Conservation (phyloP, 2,329 filamentous ascomycete genomes). For the Aureobasidium mangrovei region DNA sequence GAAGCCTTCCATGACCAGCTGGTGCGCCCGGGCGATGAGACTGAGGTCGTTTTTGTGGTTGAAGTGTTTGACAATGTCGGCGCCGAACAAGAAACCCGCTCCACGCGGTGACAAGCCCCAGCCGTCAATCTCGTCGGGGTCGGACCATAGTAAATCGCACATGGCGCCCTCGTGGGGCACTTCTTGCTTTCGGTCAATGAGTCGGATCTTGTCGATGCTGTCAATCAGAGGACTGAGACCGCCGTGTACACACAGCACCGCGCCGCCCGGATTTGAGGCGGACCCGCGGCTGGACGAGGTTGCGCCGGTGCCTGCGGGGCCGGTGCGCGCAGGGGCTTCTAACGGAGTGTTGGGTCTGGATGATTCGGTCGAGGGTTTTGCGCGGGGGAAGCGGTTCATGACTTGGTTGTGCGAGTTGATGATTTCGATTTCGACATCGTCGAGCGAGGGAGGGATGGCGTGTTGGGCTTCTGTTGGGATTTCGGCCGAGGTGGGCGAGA, state of each 20-base stretch:
- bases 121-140: slow-evolving; percentile 94
- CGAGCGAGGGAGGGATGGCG: slow-evolving; percentile 45
- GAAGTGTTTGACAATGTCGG: slow-evolving; percentile 91
- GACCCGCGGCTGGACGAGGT: slow-evolving; percentile 56
- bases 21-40: slow-evolving; percentile 87
- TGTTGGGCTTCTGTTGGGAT: slow-evolving; percentile 46
- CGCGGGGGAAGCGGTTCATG: slow-evolving; percentile 61
- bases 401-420: slow-evolving; percentile 75
- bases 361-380: slow-evolving; percentile 23
- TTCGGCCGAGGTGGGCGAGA: slow-evolving; percentile 32
- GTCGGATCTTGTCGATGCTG: slow-evolving; percentile 86
- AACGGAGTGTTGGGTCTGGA: slow-evolving; percentile 17
- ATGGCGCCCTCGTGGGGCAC: slow-evolving; percentile 97
- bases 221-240: slow-evolving; percentile 87
- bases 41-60: slow-evolving; percentile 90
- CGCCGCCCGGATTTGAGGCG: slow-evolving; percentile 59
- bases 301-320: slow-evolving; percentile 71
- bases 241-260: slow-evolving; percentile 91
- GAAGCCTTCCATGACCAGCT: slow-evolving; percentile 98
- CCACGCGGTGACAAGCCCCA: slow-evolving; percentile 93
- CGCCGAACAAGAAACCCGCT: slow-evolving; percentile 89
- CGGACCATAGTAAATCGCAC: slow-evolving; percentile 97
- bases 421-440: slow-evolving; percentile 86
- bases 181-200: slow-evolving; percentile 94
- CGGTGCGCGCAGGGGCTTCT: slow-evolving; percentile 34